Base-by-base conservation (phyloP, 1,139 yeast genomes). In the Saccharomyces hybrid region DNA sequence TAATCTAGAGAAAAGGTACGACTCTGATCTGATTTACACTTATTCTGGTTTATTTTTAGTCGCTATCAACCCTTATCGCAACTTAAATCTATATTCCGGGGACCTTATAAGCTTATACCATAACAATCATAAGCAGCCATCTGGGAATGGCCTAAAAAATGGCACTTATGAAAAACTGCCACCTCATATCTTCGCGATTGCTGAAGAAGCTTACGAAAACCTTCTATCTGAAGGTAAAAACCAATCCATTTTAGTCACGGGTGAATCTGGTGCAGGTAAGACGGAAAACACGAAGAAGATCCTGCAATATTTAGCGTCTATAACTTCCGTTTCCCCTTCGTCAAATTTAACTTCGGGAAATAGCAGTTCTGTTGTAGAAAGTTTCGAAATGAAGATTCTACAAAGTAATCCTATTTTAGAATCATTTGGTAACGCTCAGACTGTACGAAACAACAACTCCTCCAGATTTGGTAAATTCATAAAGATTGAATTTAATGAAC, bases 241-340 rank as follows among this genome's bases (percentile, higher is more conserved):
- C 70, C 99, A 95, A 72, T 84, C 95, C 14, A 89, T 95, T 53
- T 75, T 95, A 54, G 98, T 95, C 11, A 95, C 99, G 1, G 99
- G 99, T 58, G 99, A 95, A 69, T 87, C 96, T 30, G 99, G 99
- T 58, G 99, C 99, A 0, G 99, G 99, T 55, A 93, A 93, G 70
- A 93, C 99, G 0, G 99, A 93, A 72, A 93, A 89, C 63, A 93
- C 99, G n/a, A 93, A 93, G 70, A 89, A 88, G 66, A 91, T 93
- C 57, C 87, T 95, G 60, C 98, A 91, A 70, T 93, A 90, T 70
- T 77, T 95, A 55, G 89, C 97, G 0, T 84, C 91, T 5, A 83
- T 89, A 46, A 83, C 93, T 1, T 66, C 78, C 2, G 64, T 51
- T 6, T 51, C 61, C 8, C 4, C 28, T 9, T 31, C 20, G 2